Base-by-base conservation (phyloP, 495 filamentous ascomycete species). In the Pseudoneurospora amorphoporcata region DNA sequence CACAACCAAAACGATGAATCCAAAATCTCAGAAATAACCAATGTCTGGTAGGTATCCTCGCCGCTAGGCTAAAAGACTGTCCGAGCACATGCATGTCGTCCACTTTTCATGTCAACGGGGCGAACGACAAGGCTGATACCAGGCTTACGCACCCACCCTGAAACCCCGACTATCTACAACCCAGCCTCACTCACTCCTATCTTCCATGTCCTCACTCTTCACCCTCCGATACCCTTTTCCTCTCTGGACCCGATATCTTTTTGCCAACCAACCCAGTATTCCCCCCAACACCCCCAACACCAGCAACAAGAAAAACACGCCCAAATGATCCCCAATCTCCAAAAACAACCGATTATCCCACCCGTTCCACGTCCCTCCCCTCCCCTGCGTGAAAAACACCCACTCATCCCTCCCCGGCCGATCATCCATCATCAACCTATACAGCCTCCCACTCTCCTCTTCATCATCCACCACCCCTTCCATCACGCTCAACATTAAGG, bases 391-490 rank as follows among this genome's bases (percentile, higher is more conserved):
- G 72, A 84, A 86, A 68, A 79, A 84, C 0, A 83, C 74, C 78
- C 79, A 85, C 10, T 75, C 76, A 12, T 83, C 83, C 1, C 78
- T 75, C 40, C 75, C 81, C 2, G 77, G 75, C 3, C 82, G 73
- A 68, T 76, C 77, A 69, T 86, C 83, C 83, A 84, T 84, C 47
- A 84, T 79, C n/a, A 86, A 72, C 9, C 81, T 77, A 70, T 80
- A 77, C 68, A 77, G 71, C 8, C 76, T 70, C 32, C 77, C 73
- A 42, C 79, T 77, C 12, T 70, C 29, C 2, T 72, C 58, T 23
- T 75, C 73, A 1, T 71, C 71, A 40, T 23, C 23, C 23, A 43
- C 61, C n/a, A 61, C 53, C 32, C 77, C 73, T 32, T 81, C 79
- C 8, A 47, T 29, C 3, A 23, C 23, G 23, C 23, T 23, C n/a